Base-by-base conservation (phyloP, 495 filamentous ascomycete species). In the Lasiosphaeria hispida region DNA sequence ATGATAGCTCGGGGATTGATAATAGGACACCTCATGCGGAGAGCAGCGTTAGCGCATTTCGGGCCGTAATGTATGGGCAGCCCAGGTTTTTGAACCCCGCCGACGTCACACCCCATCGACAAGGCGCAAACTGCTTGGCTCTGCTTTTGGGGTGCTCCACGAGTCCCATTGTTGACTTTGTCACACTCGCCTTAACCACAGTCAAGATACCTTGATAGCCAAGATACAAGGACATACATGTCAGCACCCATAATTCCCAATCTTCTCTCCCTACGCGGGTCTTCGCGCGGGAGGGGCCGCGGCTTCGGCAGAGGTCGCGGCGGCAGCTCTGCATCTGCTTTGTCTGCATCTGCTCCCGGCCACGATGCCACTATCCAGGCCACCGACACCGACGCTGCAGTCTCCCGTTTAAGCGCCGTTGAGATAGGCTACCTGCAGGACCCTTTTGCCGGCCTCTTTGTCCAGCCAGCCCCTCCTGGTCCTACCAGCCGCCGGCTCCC, bases 311-410 rank as follows among this genome's bases (percentile, higher is more conserved):
- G 72, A 44, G 71, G 67, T 37, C 44, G 53, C 17, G 53, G 65
- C 44, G 60, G 55, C 23, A 30, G 23, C 36, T 50, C 62, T 35
- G 48, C 62, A 14, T 56, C 48, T 39, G 60, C 44, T 17, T 57
- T 62, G n/a, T 49, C 63, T 19, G 59, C 39, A 30, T 48, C 63
- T 35, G 47, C 41, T 41, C 53, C 41, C 10, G 69, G 57, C 55
- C 76, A 79, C 48, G 74, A 77, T 23, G 69, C 69, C 40, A 81
- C 87, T 11, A 87, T 97, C 48, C 92, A 96, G 72, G 82, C 86
- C 52, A 98, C 94, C 13, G 94, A 98, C 73, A 84, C 87, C 63
- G 94, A 98, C 77, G 94, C 94, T 45, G 88, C 89, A 59, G 83
- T 89, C 23, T 96, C 90, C 30, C 83, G 95, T 9, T 72, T 95